Base-by-base conservation (phyloP, 129 eudicot genomes). In the Chrysanthemum lavandulifolium region DNA sequence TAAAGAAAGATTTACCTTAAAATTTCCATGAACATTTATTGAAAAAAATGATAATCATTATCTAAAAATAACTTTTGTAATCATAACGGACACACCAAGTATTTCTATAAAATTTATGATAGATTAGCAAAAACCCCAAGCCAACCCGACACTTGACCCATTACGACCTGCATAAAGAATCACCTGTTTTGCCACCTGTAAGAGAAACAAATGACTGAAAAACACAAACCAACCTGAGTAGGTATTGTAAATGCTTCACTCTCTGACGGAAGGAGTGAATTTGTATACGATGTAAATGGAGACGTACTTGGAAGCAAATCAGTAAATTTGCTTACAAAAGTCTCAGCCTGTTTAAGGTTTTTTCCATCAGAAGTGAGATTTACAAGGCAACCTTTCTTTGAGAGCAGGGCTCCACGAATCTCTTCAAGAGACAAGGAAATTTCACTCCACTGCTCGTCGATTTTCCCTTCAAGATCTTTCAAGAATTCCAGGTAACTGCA, bases 191-290 rank as follows among this genome's bases (percentile, higher is more conserved):
- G 74, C 74, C 52, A 54, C 52, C 74, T 69, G 51, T 69, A 69
- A 69, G 51, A n/a, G 45, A 31, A 69, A 47, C 57, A 9, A 53
- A 53, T 53, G 58, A 53, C 58, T 13, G 18, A 13, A 10, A 53
- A 53, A 53, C 58, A 14, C 58, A 53, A 53, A 53, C 19, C 58
- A 36, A 43, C 58, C 58, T 53, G 58, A 13, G 16, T 15, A 13
- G 99, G 99, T 83, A 95, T 79, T 65, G 88, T 84, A 65, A 95
- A 86, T 73, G 97, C 99, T 86, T 95, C 99, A 81, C 77, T 95
- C 60, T 84, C 77, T 11, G 81, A 51, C 19, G 97, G 83, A 70
- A 95, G 87, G 31, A 77, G 89, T 54, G 88, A 53, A 13, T 3
- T 53, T 53, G 18, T 14, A 53, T 14, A 1, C 58, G 4, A 53